Percentiles rank a stretch among this genome's conserved stretches.
Conservation (phyloP, 2,329 filamentous ascomycete species). For the Huntiella savannae region DNA sequence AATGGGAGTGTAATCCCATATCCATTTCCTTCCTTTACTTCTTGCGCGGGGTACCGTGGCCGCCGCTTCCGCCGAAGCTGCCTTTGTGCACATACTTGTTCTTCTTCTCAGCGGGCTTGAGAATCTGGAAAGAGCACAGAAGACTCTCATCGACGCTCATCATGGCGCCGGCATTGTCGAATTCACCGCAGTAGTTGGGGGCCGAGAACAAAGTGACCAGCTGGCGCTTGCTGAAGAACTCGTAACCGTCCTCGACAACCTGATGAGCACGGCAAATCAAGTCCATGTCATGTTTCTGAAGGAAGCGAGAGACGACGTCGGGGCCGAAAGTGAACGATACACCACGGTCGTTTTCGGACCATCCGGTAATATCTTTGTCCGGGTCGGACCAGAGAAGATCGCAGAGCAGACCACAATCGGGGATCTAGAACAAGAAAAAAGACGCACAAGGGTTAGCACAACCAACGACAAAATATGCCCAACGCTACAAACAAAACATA, state of each 20-base stretch:
- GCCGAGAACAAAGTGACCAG: slow-evolving; percentile 94
- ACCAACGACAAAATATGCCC: neutral
- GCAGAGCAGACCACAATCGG: slow-evolving; percentile 91
- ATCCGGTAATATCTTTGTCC: slow-evolving; percentile 97
- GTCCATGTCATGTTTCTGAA: slow-evolving; percentile 99
- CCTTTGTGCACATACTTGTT: slow-evolving; percentile 84
- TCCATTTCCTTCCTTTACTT: slow-evolving; percentile 10
- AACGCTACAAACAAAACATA: slow-evolving; percentile 33
- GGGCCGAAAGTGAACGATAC: slow-evolving; percentile 97
- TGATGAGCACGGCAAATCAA: slow-evolving; percentile 97
- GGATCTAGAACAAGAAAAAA: slow-evolving; percentile 44
- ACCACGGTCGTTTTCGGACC: slow-evolving; percentile 97
- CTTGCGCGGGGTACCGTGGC: slow-evolving; percentile 12
- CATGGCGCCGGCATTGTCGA: slow-evolving; percentile 98
- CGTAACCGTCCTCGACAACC: slow-evolving; percentile 96
- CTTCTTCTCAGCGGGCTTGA: slow-evolving; percentile 99
- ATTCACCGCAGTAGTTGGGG: slow-evolving; percentile 98
- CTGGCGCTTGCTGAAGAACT: slow-evolving; percentile 98
- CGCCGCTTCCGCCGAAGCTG: slow-evolving; percentile 34
- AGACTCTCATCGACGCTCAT: slow-evolving; percentile 99
- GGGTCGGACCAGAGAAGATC: slow-evolving; percentile 97
- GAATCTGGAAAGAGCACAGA: slow-evolving; percentile 98
- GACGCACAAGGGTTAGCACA: neutral
- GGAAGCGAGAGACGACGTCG: slow-evolving; percentile 88
- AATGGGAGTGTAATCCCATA: neutral